Evolutionary conservation across 257 asterid species (phyloP).

Genomic region (Penstemon newberryi): DNA sequence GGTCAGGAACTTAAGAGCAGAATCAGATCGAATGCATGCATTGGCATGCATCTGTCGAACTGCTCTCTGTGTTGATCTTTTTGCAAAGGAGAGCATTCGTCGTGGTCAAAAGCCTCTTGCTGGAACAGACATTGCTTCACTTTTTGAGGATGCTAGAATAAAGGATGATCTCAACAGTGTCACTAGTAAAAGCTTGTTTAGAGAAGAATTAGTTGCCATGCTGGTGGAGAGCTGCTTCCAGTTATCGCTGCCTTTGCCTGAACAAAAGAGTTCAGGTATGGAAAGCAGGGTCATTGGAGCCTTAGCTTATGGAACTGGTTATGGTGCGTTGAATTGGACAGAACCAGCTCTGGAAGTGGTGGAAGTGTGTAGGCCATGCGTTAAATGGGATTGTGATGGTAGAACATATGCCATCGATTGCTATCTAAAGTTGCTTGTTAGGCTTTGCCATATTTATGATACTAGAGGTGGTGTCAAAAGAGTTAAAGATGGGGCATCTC

Average conservation of each 20-base stretch:
- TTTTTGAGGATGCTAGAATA: slow-evolving; percentile 72
- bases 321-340: slow-evolving; percentile 93
- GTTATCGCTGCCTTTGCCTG: slow-evolving; percentile 86
- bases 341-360: slow-evolving; percentile 91
- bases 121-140: slow-evolving; percentile 85
- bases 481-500: slow-evolving; percentile 93
- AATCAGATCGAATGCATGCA: slow-evolving; percentile 94
- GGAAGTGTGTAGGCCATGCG: slow-evolving; percentile 93
- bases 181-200: slow-evolving; percentile 76
- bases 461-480: slow-evolving; percentile 92
- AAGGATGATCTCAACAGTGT: slow-evolving; percentile 80
- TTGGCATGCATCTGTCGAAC: slow-evolving; percentile 92
- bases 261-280: slow-evolving; percentile 74
- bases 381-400: slow-evolving; percentile 90
- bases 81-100: slow-evolving; percentile 83
- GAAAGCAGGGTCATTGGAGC: slow-evolving; percentile 95
- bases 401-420: slow-evolving; percentile 94
- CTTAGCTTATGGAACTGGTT: slow-evolving; percentile 92
- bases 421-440: slow-evolving; percentile 80
- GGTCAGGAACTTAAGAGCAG: slow-evolving; percentile 94
- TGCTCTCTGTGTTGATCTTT: slow-evolving; percentile 91
- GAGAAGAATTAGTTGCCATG: slow-evolving; percentile 92
- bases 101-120: slow-evolving; percentile 88
- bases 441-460: slow-evolving; percentile 86
- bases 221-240: slow-evolving; percentile 93